Conservation (phyloP, 495 filamentous ascomycete genomes). For the Clohesyomyces aquaticus region DNA sequence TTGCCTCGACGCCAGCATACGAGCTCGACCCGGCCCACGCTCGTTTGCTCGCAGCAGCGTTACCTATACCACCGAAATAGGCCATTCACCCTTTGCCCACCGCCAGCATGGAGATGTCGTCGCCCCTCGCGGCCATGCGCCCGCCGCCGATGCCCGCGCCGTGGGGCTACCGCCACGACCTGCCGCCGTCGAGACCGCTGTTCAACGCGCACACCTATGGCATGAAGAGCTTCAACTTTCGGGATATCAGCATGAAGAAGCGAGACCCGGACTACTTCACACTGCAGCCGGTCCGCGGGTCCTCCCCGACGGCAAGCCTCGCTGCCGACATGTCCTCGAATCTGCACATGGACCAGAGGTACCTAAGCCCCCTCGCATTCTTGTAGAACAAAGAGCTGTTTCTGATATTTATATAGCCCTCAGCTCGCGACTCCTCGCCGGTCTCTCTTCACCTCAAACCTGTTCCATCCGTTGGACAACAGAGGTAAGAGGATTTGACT, state of each 20-base stretch:
- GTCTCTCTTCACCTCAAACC: constrained; percentile 84
- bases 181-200: constrained; percentile 55
- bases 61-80: not conserved
- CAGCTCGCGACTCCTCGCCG: constrained; percentile 88
- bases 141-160: constrained; percentile 63
- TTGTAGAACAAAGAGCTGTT: constrained; percentile 22
- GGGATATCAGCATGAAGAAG: constrained; percentile 71
- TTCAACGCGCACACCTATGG: constrained; percentile 62
- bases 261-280: constrained; percentile 74
- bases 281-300: constrained; percentile 72
- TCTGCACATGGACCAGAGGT: constrained; percentile 93
- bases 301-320: constrained; percentile 86
- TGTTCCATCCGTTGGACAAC: constrained; percentile 67
- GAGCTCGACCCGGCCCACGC: constrained; percentile 16
- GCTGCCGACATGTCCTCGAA: constrained; percentile 95
- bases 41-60: constrained; percentile 24
- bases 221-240: constrained; percentile 70
- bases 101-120: constrained; percentile 81
- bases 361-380: constrained; percentile 44
- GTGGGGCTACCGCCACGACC: constrained; percentile 59
- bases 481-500: constrained; percentile 63
- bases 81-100: not conserved
- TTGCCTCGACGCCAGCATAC: constrained; percentile 20
- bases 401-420: constrained; percentile 63
- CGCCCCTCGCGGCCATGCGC: constrained; percentile 92